Conservation (phyloP, 1,284 basidiomycete species). For the Athelia psychrophila region DNA sequence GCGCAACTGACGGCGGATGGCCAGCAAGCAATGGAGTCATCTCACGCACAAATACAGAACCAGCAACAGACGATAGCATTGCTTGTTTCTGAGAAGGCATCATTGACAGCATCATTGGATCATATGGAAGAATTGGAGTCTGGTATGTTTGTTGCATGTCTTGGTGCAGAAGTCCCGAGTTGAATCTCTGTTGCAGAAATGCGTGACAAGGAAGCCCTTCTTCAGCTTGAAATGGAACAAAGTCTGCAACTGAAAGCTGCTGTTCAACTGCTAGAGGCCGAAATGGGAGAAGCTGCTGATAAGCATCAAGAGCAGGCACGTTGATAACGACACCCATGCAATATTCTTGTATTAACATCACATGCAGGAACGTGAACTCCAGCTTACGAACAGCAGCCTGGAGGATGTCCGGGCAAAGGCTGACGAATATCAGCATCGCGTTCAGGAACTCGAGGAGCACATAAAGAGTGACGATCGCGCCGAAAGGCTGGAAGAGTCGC, state of each 20-base stretch:
- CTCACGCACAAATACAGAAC: conserved; percentile 39
- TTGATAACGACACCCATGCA: conserved; percentile 1
- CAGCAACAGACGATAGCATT: conserved; percentile 64
- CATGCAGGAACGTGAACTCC: conserved; percentile 69
- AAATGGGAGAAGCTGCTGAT: not conserved
- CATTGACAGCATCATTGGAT: conserved; percentile 51
- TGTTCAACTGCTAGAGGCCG: not conserved
- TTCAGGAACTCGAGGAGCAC: conserved; percentile 74
- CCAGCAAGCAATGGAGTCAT: conserved; percentile 27
- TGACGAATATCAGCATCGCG: conserved; percentile 50
- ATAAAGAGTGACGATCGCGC: conserved; percentile 78
- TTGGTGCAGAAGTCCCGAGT: not conserved
- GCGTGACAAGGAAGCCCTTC: not conserved
- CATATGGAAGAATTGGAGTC: conserved; percentile 53
- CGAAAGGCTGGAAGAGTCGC: conserved; percentile 64
- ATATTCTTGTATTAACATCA: conserved; percentile 10
- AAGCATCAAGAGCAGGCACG: not conserved
- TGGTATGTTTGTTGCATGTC: conserved; percentile 38
- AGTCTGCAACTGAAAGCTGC: not conserved
- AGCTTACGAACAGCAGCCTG: conserved; percentile 51
- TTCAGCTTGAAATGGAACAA: not conserved
- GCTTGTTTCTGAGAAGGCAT: conserved; percentile 68
- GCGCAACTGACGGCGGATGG: conserved; percentile 31
- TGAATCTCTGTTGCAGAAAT: conserved; percentile 3
- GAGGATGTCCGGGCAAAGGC: conserved; percentile 52